A percentile compares a stretch with the other conserved stretches of the same genome.
phyloP scores from a whole-genome alignment of 176 grass and related monocot genomes.

The Triticum aestivum region IWGSC_CS_RefSeq_v2.1 NC_057800.1:131458529-131459028 shows the following conservation, averaged over 20 bases:
- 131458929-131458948: neutral
- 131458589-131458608: neutral
- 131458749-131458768: neutral
- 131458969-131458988: neutral
- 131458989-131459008: constrained; percentile 24
- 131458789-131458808: neutral
- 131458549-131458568: neutral
- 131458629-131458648: neutral
- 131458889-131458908: constrained; percentile 5
- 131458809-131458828: constrained; percentile 5
- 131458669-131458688: neutral
- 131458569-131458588: neutral
- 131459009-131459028: constrained; percentile 2
- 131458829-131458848: neutral
- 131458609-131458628: neutral
- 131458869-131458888: neutral
- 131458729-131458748: neutral
- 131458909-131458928: constrained; percentile 27
- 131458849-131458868: neutral
- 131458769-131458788: constrained; percentile 27
- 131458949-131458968: neutral
- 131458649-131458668: neutral
- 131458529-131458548: neutral
- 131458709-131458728: neutral
- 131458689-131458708: constrained; percentile 28